A percentile compares a stretch with the other conserved stretches of the same genome.
Conservation (phyloP, 306 rosid genomes). For the Acacia confusa region DNA sequence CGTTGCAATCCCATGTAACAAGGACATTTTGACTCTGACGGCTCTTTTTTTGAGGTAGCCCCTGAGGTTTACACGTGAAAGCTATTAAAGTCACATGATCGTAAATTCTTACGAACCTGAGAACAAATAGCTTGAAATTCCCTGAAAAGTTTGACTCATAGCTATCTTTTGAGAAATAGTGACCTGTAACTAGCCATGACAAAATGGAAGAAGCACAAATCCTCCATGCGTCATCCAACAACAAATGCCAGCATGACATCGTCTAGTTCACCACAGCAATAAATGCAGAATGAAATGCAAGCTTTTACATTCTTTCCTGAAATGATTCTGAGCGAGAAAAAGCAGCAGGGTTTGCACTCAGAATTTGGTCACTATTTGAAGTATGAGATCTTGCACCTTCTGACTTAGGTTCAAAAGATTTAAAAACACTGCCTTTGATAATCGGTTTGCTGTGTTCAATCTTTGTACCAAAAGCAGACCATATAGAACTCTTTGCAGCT, state of each 20-base stretch:
- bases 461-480: conserved; percentile 53
- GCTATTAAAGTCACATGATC: conserved; percentile 17
- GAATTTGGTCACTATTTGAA: conserved; percentile 43
- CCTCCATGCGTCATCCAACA: conserved; percentile 24
- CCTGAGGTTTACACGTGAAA: neutral
- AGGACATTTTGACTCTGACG: conserved; percentile 19
- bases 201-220: conserved; percentile 11
- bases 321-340: conserved; percentile 55
- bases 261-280: conserved; percentile 16
- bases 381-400: conserved; percentile 28
- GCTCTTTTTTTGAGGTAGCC: neutral
- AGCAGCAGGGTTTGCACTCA: conserved; percentile 66
- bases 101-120: conserved; percentile 13
- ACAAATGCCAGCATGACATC: neutral
- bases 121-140: conserved; percentile 17
- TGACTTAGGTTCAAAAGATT: conserved; percentile 51
- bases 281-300: neutral
- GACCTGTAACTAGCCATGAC: conserved; percentile 22
- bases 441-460: conserved; percentile 40
- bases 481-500: conserved; percentile 64
- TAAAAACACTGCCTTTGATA: conserved; percentile 53
- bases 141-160: conserved; percentile 9
- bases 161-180: conserved; percentile 21
- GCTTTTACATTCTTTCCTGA: conserved; percentile 45
- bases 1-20: neutral